These are phyloP conservation scores for Phycomyces blakesleeanus DNA, from an alignment of 192 early-diverging fungal genomes.

Conservation along the genomic window DNA sequence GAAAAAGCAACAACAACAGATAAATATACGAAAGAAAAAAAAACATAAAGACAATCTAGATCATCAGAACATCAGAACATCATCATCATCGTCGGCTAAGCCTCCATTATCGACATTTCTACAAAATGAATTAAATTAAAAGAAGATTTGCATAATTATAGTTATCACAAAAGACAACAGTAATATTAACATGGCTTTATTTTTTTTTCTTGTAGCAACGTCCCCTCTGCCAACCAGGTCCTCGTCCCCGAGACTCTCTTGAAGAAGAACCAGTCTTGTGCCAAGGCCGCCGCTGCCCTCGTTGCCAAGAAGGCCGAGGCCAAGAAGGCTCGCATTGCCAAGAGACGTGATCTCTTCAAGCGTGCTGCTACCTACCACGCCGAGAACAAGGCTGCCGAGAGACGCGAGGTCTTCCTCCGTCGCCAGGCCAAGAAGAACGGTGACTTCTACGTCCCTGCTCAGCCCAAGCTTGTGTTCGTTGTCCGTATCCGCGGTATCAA, in stretches of 20 bases:
- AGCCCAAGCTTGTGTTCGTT: constrained; percentile 97
- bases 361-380: constrained; percentile 98
- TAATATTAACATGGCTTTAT: not conserved
- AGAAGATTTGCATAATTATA: no score
- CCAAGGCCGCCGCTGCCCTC: constrained; percentile 64
- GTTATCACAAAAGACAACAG: no score
- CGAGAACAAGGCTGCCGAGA: constrained; percentile 91
- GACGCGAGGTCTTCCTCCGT: constrained; percentile 86
- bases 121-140: no score
- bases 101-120: no score
- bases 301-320: constrained; percentile 49
- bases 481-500: constrained; percentile 99
- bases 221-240: constrained; percentile 62
- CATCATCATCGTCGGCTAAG: no score
- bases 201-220: constrained; percentile 21
- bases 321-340: constrained; percentile 50
- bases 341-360: constrained; percentile 97
- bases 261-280: constrained; percentile 77
- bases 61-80: no score
- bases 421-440: constrained; percentile 90
- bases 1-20: no score
- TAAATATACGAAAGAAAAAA: no score
- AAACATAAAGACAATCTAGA: no score
- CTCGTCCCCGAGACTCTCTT: constrained; percentile 82
- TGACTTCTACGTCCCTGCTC: constrained; percentile 92